Percentiles rank a stretch among this genome's conserved stretches.
phyloP scores from a whole-genome alignment of 371 early-diverging fungal genomes.

The Mortierella sp. region DNA sequence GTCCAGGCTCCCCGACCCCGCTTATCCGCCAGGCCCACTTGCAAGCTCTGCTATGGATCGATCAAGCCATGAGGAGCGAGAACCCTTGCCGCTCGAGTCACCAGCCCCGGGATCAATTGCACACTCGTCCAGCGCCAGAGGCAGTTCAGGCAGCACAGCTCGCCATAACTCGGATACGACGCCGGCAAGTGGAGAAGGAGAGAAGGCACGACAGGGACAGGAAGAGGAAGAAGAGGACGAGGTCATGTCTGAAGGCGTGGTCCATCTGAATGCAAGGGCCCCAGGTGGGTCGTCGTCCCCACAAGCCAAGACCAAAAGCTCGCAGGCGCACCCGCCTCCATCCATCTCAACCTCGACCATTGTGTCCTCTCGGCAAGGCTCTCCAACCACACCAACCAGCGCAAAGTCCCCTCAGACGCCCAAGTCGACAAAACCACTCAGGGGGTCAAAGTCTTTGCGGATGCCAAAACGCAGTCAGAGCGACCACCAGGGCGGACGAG shows the following conservation, averaged over 20 bases:
- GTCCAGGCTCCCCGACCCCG: background rate
- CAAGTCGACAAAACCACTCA: conserved; percentile 17
- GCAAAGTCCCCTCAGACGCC: conserved; percentile 27
- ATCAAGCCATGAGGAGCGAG: background rate
- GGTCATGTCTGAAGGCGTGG: conserved; percentile 54
- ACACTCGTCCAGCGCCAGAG: no score
- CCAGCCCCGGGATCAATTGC: no score
- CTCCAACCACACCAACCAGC: conserved; percentile 40
- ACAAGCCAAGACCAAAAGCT: no score
- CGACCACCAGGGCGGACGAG: conserved; percentile 6
- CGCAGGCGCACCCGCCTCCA: conserved; percentile 12
- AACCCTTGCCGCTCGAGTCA: conserved; percentile 1
- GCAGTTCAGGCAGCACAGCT: no score
- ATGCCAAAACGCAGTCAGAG: conserved; percentile 31
- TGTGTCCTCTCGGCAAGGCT: conserved; percentile 15
- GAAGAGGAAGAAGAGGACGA: conserved; percentile 48
- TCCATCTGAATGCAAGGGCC: conserved; percentile 36
- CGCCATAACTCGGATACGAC: no score
- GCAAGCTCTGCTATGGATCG: background rate
- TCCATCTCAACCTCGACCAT: conserved; percentile 8
- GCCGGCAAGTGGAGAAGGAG: background rate
- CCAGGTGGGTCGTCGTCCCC: no score
- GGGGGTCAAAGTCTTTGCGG: conserved; percentile 25
- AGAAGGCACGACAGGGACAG: conserved; percentile 5
- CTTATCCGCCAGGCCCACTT: background rate